Conservation (phyloP, 495 filamentous ascomycete genomes). For the Podospora pseudopauciseta region DNA sequence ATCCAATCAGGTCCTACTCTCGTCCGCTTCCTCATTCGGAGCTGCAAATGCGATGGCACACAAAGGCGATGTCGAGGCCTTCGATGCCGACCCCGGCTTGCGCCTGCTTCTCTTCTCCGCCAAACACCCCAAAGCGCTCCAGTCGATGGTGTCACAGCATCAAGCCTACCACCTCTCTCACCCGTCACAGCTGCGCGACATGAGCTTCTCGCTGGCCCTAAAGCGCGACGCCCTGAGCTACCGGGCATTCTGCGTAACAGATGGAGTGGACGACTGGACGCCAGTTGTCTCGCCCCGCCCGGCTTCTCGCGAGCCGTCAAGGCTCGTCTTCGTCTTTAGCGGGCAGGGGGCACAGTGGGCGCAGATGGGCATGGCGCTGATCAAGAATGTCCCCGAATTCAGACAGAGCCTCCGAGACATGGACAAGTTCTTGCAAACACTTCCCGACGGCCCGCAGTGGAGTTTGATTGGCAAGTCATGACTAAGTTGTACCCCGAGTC, state of each 20-base stretch:
- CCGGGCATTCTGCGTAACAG: neutral
- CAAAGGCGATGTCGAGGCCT: too few species aligned
- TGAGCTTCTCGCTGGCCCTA: neutral
- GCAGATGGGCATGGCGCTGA: neutral
- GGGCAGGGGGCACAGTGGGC: neutral
- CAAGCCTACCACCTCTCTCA: neutral
- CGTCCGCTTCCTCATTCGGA: too few species aligned
- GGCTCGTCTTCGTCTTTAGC: neutral
- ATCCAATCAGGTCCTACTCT: too few species aligned
- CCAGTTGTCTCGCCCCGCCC: neutral
- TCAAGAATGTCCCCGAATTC: neutral
- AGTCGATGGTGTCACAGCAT: neutral
- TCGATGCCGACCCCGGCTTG: too few species aligned
- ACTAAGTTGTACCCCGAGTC: too few species aligned
- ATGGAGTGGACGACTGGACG: neutral
- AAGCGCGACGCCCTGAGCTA: neutral
- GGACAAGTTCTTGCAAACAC: neutral
- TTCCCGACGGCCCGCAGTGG: neutral
- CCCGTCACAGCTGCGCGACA: neutral
- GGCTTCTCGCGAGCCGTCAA: neutral
- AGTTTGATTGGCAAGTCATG: neutral
- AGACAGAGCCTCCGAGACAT: neutral
- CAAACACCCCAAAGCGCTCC: neutral
- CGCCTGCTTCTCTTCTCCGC: neutral
- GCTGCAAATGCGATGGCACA: too few species aligned